Evolutionary conservation across 1,284 basidiomycete species (phyloP).

Genomic region (Rhodotorula sp.): DNA sequence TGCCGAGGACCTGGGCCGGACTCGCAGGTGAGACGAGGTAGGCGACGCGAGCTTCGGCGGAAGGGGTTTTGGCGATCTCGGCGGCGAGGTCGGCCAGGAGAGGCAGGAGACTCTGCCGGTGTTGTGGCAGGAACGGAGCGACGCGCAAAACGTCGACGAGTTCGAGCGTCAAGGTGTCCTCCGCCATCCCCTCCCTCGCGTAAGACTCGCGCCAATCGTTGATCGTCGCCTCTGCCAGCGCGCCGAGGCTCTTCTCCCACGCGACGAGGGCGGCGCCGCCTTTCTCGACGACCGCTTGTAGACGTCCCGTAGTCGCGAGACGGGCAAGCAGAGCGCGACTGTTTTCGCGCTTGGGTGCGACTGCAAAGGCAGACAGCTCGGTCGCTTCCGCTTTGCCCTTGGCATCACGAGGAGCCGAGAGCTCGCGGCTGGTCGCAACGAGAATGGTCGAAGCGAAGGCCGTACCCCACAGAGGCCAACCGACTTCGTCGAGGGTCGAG

Average conservation of each 20-base stretch:
- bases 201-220: slow-evolving; percentile 21
- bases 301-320: slow-evolving; percentile 27
- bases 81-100: slow-evolving; percentile 26
- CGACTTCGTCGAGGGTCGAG: slow-evolving; percentile 24
- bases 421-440: slow-evolving; percentile 17
- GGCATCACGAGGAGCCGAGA: neutral
- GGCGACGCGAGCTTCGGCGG: slow-evolving; percentile 24
- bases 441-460: slow-evolving; percentile 24
- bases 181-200: slow-evolving; percentile 11
- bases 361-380: slow-evolving; percentile 16
- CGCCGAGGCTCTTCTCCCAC: slow-evolving; percentile 30
- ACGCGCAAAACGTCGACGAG: slow-evolving; percentile 38
- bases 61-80: slow-evolving; percentile 20
- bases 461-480: slow-evolving; percentile 31
- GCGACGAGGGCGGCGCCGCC: slow-evolving; percentile 10
- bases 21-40: slow-evolving; percentile 29
- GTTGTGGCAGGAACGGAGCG: slow-evolving; percentile 26
- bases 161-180: slow-evolving; percentile 32
- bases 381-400: slow-evolving; percentile 3
- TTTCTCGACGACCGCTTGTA: slow-evolving; percentile 11
- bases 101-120: slow-evolving; percentile 7
- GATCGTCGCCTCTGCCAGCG: slow-evolving; percentile 15
- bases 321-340: slow-evolving; percentile 27
- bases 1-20: slow-evolving; percentile 34
- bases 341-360: slow-evolving; percentile 19